Evolutionary conservation across 2,329 filamentous ascomycete species (phyloP).

Genomic region (Aspergillus flavus): DNA sequence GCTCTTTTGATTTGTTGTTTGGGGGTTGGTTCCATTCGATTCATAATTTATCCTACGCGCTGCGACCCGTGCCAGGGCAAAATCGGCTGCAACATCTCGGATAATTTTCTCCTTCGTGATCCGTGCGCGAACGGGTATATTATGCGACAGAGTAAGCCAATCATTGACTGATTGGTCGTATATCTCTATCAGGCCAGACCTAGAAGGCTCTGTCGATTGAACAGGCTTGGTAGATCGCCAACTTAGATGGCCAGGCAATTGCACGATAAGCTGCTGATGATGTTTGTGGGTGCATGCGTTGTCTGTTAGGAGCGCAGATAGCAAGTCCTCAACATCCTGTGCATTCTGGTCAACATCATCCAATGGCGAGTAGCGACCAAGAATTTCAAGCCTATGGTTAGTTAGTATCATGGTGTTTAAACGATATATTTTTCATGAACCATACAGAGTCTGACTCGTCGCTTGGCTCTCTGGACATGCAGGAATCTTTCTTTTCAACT

Average conservation of each 20-base stretch:
- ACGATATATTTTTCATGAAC: constrained; percentile 9
- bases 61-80: constrained; percentile 39
- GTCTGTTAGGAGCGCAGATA: constrained; percentile 16
- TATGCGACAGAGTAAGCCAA: constrained; percentile 38
- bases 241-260: constrained; percentile 23
- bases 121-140: constrained; percentile 40
- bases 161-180: constrained; percentile 42
- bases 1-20: neutral
- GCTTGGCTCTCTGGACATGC: constrained; percentile 9
- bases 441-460: constrained; percentile 34
- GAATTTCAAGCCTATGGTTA: constrained; percentile 36
- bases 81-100: constrained; percentile 38
- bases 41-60: constrained; percentile 15
- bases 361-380: constrained; percentile 27
- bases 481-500: constrained; percentile 19
- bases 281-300: constrained; percentile 6
- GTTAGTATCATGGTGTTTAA: constrained; percentile 11
- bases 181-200: constrained; percentile 27
- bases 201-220: constrained; percentile 5
- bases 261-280: constrained; percentile 19
- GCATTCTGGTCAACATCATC: constrained; percentile 42
- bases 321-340: constrained; percentile 31
- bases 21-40: neutral
- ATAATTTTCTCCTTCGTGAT: constrained; percentile 43
- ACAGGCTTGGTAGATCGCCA: constrained; percentile 15